Evolutionary conservation across 2,329 filamentous ascomycete genomes (phyloP), one percentile per base, ranked within the genome.

Genomic region (Acrodontium crateriforme): DNA sequence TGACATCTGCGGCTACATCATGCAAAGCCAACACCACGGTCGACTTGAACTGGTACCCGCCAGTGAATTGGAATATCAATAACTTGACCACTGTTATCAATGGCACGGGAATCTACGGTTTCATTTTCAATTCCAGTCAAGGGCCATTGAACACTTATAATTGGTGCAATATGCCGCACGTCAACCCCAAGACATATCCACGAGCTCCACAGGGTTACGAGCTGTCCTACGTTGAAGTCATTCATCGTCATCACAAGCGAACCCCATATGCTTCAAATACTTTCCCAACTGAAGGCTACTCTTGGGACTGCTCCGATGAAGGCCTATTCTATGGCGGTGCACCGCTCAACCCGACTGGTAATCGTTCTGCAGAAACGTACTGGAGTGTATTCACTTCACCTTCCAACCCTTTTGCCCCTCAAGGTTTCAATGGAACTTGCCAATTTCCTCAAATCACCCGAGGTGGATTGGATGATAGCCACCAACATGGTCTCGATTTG

Each of bases 91-190:
- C 56, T 4, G 73, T 69, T 0, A 48, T 83, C 27, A 60, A 65
- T 32, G 62, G 65, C 6, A 57, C 62, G 2, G 80, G 77, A 1
- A 65, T 74, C 0, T 75, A 82, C 49, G 79, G 77, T 2, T 85
- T 83, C 48, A 64, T 80, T 11, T 89, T 75, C 55, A 73, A 82
- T 45, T 65, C 67, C 18, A 78, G 0, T 55, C 62, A 29, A 46
- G 47, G 5, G 46, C 59, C 19, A 76, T 79, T 52, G 70, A 71
- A 46, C 20, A 63, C 58, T 1, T 85, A 85, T 54, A 83, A 87
- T 51, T 87, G 65, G 64, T 89, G 81, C 54, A 85, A 89, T 46
- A 89, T 89, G 79, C 81, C 82, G 1, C 82, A 87, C 55, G 76
- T 80, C n/a, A 66, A 79, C 17, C 56, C 51, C 13, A 53, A 54